Percentiles rank a stretch among this genome's conserved stretches.
phyloP scores from a whole-genome alignment of 2,329 filamentous ascomycete genomes.

The Pseudocercospora cruenta region DNA sequence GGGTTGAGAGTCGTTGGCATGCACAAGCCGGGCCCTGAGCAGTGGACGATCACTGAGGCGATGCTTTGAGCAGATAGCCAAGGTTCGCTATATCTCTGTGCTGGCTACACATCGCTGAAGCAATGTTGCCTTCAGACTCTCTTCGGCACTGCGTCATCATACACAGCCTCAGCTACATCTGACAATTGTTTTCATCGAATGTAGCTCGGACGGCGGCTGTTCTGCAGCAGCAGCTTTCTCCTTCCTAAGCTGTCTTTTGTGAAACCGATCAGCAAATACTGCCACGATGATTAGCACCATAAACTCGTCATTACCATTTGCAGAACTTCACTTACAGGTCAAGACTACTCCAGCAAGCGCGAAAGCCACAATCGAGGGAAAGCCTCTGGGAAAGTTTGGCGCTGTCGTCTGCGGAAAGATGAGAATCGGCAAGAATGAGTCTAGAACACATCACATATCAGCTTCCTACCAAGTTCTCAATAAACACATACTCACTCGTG shows the following conservation, averaged over 20 bases:
- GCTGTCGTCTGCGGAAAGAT: conserved; percentile 19
- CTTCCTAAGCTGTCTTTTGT: conserved; percentile 14
- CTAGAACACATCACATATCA: too few relatives aligned
- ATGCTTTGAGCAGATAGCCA: neutral
- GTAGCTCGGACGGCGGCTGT: neutral
- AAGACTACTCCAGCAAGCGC: conserved; percentile 6
- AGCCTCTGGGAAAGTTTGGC: conserved; percentile 13
- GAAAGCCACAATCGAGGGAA: conserved; percentile 15
- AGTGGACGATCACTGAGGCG: neutral
- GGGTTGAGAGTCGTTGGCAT: neutral
- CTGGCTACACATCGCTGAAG: too few relatives aligned
- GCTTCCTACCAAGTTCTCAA: too few relatives aligned
- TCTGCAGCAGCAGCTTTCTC: neutral
- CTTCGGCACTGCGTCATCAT: too few relatives aligned
- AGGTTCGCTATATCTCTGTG: too few relatives aligned
- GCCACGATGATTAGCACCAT: too few relatives aligned
- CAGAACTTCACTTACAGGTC: conserved; percentile 11
- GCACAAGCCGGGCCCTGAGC: neutral
- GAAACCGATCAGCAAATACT: conserved; percentile 12
- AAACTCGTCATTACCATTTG: too few relatives aligned
- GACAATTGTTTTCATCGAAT: too few relatives aligned
- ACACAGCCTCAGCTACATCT: too few relatives aligned
- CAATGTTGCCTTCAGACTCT: too few relatives aligned
- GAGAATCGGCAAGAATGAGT: conserved; percentile 16
- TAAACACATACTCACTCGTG: too few relatives aligned